Conservation (phyloP, 1,284 basidiomycete genomes). For the Inonotus hispidus region DNA sequence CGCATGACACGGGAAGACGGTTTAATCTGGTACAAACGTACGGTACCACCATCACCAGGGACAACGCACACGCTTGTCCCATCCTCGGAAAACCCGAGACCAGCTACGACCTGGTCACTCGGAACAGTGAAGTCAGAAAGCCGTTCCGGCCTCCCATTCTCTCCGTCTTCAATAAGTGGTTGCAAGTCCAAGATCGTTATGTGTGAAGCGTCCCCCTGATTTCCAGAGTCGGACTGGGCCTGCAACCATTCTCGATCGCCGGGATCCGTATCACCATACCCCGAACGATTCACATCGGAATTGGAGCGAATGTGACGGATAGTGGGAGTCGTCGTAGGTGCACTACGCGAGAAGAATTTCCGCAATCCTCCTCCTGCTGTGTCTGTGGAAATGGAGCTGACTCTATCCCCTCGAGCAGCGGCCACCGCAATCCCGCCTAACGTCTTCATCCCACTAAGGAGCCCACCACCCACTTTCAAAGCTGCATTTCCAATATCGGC, state of each 20-base stretch:
- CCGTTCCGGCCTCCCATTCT: constrained; percentile 25
- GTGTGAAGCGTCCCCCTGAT: constrained; percentile 21
- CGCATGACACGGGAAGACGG: constrained; percentile 27
- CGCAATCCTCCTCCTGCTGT: constrained; percentile 24
- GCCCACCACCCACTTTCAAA: constrained; percentile 51
- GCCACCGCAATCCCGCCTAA: constrained; percentile 59
- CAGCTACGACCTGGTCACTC: constrained; percentile 43
- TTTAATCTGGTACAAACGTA: constrained; percentile 50
- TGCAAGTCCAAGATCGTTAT: constrained; percentile 53
- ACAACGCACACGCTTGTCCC: constrained; percentile 56
- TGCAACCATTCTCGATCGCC: constrained; percentile 27
- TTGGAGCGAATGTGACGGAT: constrained; percentile 12
- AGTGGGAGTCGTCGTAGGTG: constrained; percentile 40
- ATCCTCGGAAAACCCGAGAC: constrained; percentile 53
- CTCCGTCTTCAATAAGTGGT: constrained; percentile 30
- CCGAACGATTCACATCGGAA: background rate
- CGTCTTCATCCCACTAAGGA: constrained; percentile 58
- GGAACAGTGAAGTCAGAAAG: constrained; percentile 46
- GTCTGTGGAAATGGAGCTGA: constrained; percentile 15
- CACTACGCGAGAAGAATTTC: constrained; percentile 57
- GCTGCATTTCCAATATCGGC: constrained; percentile 51
- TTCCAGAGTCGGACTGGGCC: background rate
- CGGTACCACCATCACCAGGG: constrained; percentile 53
- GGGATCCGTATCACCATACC: background rate
- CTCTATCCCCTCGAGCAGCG: constrained; percentile 33